Conservation (phyloP, 257 asterid species). For the Anisodus tanguticus region DNA sequence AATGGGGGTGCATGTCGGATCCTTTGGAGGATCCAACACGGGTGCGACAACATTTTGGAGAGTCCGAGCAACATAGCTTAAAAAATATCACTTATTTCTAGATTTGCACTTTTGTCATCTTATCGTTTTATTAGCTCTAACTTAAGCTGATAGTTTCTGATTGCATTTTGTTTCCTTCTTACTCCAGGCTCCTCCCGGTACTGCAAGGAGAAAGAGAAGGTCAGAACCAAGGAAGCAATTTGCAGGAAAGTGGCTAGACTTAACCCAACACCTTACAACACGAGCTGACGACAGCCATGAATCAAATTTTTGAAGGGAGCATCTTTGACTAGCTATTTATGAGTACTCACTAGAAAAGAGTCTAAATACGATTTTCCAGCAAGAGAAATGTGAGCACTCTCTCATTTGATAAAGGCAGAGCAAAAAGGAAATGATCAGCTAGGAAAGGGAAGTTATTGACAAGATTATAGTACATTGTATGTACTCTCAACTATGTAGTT, state of each 20-base stretch:
- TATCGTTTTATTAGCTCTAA: not conserved
- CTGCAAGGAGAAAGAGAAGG: slow-evolving; percentile 83
- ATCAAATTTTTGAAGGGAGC: not conserved
- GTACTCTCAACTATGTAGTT: too few species aligned
- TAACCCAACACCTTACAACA: too few species aligned
- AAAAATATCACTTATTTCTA: not conserved
- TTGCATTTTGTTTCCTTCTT: not conserved
- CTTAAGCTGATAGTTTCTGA: not conserved
- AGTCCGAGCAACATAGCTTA: too few species aligned
- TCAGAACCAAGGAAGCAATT: slow-evolving; percentile 73
- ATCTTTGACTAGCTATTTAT: not conserved
- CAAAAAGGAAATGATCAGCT: not conserved
- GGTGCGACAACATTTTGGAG: too few species aligned
- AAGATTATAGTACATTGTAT: not conserved
- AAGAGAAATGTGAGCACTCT: not conserved
- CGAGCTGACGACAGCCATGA: not conserved
- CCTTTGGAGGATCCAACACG: too few species aligned
- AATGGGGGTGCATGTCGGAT: too few species aligned
- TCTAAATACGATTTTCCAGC: not conserved
- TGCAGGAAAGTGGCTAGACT: slow-evolving; percentile 27
- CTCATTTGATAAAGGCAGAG: not conserved
- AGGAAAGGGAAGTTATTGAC: not conserved
- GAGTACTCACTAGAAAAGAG: not conserved
- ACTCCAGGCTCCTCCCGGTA: slow-evolving; percentile 88
- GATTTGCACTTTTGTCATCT: not conserved